These are phyloP conservation scores for Microthyrium microscopicum DNA, from an alignment of 2,329 filamentous ascomycete genomes.

Conservation along the genomic window DNA sequence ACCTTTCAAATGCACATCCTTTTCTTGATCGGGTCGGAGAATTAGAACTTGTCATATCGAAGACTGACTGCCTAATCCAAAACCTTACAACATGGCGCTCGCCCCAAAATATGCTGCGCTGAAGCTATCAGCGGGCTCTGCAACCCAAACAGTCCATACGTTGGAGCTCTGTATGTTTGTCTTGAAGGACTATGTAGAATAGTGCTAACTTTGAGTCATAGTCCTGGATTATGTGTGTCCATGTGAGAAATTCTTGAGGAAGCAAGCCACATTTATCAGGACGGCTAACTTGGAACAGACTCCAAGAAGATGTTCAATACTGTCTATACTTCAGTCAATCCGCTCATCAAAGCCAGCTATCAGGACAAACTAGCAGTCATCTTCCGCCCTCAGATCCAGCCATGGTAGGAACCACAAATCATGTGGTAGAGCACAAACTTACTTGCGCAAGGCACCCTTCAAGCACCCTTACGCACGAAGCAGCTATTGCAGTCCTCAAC, in stretches of 20 bases:
- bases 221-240: conserved; percentile 87
- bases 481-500: conserved; percentile 62
- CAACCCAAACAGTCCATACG: conserved; percentile 31
- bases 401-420: conserved; percentile 56
- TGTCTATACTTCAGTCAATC: conserved; percentile 48
- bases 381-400: conserved; percentile 83
- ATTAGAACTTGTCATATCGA: too few species aligned
- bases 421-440: background rate
- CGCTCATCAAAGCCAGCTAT: conserved; percentile 46
- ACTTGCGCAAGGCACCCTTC: conserved; percentile 1
- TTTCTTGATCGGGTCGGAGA: too few species aligned
- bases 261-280: conserved; percentile 1
- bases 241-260: background rate
- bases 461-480: conserved; percentile 50
- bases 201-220: conserved; percentile 17
- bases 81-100: conserved; percentile 56
- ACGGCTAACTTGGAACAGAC: conserved; percentile 25
- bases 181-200: background rate
- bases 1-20: too few species aligned
- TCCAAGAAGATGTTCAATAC: conserved; percentile 62
- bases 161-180: conserved; percentile 31
- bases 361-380: conserved; percentile 51
- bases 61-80: too few species aligned
- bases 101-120: conserved; percentile 63
- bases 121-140: conserved; percentile 37